A percentile compares a stretch with the other conserved stretches of the same genome.
Conservation (phyloP, 257 asterid genomes). For the Solanum pinnatisectum region DNA sequence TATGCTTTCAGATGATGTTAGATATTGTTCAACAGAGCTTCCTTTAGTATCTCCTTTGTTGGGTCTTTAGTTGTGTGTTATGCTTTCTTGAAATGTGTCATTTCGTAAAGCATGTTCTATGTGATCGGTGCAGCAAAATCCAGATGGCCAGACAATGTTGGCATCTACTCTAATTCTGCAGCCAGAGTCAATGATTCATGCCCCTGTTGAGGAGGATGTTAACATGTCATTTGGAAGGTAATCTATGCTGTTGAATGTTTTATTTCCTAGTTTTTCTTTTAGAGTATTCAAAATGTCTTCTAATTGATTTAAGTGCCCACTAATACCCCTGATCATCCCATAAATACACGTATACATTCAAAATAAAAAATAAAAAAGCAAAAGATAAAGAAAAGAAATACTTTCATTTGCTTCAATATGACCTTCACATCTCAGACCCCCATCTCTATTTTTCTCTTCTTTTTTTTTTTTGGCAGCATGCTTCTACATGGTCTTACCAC, state of each 20-base stretch:
- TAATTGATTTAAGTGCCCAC: background rate
- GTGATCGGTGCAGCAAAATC: slow-evolving; percentile 52
- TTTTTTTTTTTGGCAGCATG: slow-evolving; percentile 54
- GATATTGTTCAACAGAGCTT: background rate
- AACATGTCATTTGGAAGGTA: slow-evolving; percentile 97
- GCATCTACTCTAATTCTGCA: slow-evolving; percentile 83
- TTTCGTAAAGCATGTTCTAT: background rate
- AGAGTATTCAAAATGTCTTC: background rate
- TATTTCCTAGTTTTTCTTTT: background rate
- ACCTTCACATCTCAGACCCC: slow-evolving; percentile 5
- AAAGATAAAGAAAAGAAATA: background rate
- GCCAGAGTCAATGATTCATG: slow-evolving; percentile 53
- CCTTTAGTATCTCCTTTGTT: background rate
- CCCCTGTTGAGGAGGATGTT: slow-evolving; percentile 77
- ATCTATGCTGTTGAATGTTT: background rate
- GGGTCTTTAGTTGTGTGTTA: background rate
- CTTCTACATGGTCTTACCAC: slow-evolving; percentile 76
- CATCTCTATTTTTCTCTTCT: background rate
- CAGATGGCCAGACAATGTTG: slow-evolving; percentile 84
- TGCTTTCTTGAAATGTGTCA: background rate
- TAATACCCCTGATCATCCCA: background rate
- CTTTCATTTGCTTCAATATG: slow-evolving; percentile 2
- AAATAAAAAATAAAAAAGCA: background rate
- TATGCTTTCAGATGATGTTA: background rate
- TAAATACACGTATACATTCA: background rate